Evolutionary conservation across 495 filamentous ascomycete species (phyloP).

Genomic region (Aspergillus hancockii): DNA sequence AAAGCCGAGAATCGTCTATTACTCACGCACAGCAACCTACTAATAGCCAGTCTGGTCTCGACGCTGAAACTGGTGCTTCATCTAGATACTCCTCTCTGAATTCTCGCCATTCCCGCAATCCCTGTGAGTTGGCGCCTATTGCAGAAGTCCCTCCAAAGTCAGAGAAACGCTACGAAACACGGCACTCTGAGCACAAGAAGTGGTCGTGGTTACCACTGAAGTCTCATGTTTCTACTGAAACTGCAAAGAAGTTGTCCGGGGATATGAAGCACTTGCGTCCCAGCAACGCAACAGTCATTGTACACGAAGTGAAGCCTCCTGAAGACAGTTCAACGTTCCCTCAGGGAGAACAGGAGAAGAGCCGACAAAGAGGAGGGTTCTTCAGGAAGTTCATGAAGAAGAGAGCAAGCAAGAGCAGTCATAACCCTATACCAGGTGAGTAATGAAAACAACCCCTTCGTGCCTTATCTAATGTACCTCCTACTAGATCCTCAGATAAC

Average conservation of each 20-base stretch:
- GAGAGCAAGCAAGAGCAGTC: conserved; percentile 26
- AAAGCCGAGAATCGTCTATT: conserved; percentile 18
- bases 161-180: conserved; percentile 26
- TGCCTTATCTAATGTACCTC: not conserved
- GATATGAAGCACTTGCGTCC: conserved; percentile 25
- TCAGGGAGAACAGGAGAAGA: conserved; percentile 12
- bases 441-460: conserved; percentile 6
- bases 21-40: conserved; percentile 8
- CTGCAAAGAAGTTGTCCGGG: conserved; percentile 19
- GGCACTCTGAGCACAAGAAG: conserved; percentile 49
- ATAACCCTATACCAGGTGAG: conserved; percentile 25
- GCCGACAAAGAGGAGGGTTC: conserved; percentile 15
- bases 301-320: conserved; percentile 22
- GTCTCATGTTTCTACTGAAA: conserved; percentile 42
- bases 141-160: conserved; percentile 29
- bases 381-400: conserved; percentile 39
- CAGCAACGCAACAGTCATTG: conserved; percentile 28
- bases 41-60: not conserved
- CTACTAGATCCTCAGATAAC: conserved; percentile 8
- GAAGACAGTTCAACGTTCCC: not conserved
- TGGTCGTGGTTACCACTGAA: conserved; percentile 67
- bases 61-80: not conserved
- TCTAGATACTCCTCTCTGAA: conserved; percentile 16
- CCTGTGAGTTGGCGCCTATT: conserved; percentile 32
- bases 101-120: conserved; percentile 20